These are phyloP conservation scores for Coprinopsis cinerea DNA, from an alignment of 768 basidiomycete species.

Conservation along the genomic window DNA sequence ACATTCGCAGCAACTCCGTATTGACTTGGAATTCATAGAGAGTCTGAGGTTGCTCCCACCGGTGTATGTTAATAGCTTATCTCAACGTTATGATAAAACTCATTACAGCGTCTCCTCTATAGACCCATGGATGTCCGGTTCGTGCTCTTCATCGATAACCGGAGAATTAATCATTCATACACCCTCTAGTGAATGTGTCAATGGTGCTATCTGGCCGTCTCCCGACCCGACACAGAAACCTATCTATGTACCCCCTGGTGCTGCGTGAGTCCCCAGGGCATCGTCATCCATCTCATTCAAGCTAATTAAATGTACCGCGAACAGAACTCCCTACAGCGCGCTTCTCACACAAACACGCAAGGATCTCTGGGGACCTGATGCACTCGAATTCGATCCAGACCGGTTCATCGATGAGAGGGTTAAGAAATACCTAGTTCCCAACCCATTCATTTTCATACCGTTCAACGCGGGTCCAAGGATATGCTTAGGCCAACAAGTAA, in stretches of 20 bases:
- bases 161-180: neutral
- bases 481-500: slow-evolving; percentile 42
- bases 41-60: slow-evolving; percentile 21
- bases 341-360: slow-evolving; percentile 53
- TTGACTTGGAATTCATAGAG: slow-evolving; percentile 11
- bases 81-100: neutral
- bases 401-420: slow-evolving; percentile 57
- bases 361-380: slow-evolving; percentile 26
- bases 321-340: slow-evolving; percentile 27
- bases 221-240: slow-evolving; percentile 19
- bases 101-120: neutral
- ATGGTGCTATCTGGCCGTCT: slow-evolving; percentile 18
- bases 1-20: neutral
- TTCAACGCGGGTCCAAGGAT: slow-evolving; percentile 67
- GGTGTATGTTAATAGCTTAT: slow-evolving; percentile 12
- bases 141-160: neutral
- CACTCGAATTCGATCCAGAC: slow-evolving; percentile 51
- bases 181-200: slow-evolving; percentile 18
- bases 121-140: slow-evolving; percentile 14
- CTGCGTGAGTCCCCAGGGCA: slow-evolving; percentile 16
- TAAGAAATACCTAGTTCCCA: slow-evolving; percentile 45
- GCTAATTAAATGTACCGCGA: neutral
- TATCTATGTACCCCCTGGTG: slow-evolving; percentile 26
- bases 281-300: neutral
- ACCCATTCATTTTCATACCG: slow-evolving; percentile 65